Percentiles rank a stretch among this genome's conserved stretches.
phyloP scores from a whole-genome alignment of 2,329 filamentous ascomycete species.

The Xylaria sp. region DNA sequence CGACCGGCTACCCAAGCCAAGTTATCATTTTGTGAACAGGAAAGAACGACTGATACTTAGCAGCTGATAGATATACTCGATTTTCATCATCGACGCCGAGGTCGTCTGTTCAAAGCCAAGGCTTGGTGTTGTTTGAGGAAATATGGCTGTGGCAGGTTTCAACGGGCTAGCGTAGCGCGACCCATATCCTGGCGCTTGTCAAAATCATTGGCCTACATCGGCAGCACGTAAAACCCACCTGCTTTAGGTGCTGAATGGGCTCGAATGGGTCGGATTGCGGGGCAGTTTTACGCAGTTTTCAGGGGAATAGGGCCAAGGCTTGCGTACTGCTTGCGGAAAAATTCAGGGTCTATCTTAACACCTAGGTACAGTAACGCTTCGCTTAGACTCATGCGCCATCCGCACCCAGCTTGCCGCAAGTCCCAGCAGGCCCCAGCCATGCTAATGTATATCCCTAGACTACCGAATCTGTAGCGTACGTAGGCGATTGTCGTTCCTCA shows the following conservation, averaged over 20 bases:
- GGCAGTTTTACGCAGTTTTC: slow-evolving; percentile 8
- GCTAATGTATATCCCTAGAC: slow-evolving; percentile 8
- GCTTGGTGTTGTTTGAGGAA: not conserved
- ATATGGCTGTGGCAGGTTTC: not conserved
- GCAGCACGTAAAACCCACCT: not conserved
- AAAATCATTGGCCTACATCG: not conserved
- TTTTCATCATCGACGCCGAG: not conserved
- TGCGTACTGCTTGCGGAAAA: not conserved
- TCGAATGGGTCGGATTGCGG: not conserved
- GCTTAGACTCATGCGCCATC: slow-evolving; percentile 2
- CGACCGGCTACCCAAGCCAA: not conserved
- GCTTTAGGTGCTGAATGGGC: not conserved
- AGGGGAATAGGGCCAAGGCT: not conserved
- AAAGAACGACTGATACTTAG: not conserved
- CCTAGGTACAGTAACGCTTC: not conserved
- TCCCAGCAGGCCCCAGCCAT: slow-evolving; percentile 10
- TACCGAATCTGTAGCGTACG: not conserved
- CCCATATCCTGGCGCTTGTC: not conserved
- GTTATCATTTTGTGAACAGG: not conserved
- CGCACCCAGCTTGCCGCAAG: slow-evolving; percentile 1
- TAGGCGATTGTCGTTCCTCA: slow-evolving; percentile 42
- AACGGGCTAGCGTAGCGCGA: not conserved
- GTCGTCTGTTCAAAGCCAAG: not conserved
- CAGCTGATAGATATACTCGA: not conserved
- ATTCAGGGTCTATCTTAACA: not conserved